phyloP scores from a whole-genome alignment of 192 early-diverging fungal genomes.

The Phlyctochytrium bullatum region DNA sequence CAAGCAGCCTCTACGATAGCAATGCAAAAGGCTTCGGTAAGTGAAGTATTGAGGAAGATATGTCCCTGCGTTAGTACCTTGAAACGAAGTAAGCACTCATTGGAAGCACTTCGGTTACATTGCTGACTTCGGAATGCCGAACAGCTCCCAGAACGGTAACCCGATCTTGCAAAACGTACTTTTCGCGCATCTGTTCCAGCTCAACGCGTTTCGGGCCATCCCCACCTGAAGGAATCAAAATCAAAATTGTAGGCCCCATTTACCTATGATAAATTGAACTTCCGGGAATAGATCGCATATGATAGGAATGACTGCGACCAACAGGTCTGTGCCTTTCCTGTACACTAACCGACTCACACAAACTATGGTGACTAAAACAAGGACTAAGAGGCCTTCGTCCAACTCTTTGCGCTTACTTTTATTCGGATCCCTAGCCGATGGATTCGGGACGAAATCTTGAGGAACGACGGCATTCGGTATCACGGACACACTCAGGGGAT shows the following conservation, averaged over 20 bases:
- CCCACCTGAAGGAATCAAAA: slow-evolving; percentile 55
- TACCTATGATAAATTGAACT: slow-evolving; percentile 91
- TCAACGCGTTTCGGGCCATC: slow-evolving; percentile 97
- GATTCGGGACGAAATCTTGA: slow-evolving; percentile 83
- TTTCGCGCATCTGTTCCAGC: slow-evolving; percentile 96
- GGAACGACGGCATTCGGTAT: slow-evolving; percentile 98
- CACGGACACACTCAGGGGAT: slow-evolving; percentile 86
- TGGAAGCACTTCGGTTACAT: slow-evolving; percentile 45
- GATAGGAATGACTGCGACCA: slow-evolving; percentile 86
- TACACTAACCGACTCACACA: slow-evolving; percentile 90
- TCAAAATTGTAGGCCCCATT: slow-evolving; percentile 3
- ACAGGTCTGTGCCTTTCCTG: slow-evolving; percentile 90
- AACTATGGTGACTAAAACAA: slow-evolving; percentile 79
- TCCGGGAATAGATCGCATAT: slow-evolving; percentile 78
- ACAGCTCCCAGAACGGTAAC: slow-evolving; percentile 86
- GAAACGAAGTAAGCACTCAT: not conserved
- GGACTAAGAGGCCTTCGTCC: not conserved
- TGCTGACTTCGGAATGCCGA: slow-evolving; percentile 75
- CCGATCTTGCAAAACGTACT: slow-evolving; percentile 85
- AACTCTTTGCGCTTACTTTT: slow-evolving; percentile 65
- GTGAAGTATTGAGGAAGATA: slow-evolving; percentile 94
- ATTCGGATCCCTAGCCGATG: slow-evolving; percentile 65
- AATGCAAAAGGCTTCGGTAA: slow-evolving; percentile 99
- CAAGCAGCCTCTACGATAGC: slow-evolving; percentile 97
- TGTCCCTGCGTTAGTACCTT: slow-evolving; percentile 80